A percentile compares a stretch with the other conserved stretches of the same genome.
phyloP scores from a whole-genome alignment of 1,139 yeast genomes.

The Wickerhamomyces sp. region DNA sequence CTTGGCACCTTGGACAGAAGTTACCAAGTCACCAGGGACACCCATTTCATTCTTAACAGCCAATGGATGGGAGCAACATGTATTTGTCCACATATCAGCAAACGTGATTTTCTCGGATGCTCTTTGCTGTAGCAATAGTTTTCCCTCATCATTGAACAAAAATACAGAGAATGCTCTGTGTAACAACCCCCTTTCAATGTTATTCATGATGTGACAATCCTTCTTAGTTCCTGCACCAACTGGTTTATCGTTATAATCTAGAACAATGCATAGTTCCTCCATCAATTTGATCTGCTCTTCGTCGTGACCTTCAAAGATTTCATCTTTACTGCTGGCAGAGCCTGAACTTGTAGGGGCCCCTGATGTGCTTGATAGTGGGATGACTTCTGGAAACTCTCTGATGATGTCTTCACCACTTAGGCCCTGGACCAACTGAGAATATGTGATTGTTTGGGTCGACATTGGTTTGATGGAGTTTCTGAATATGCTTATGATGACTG shows the following conservation, averaged over 20 bases:
- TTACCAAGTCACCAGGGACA: conserved; percentile 34
- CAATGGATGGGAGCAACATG: conserved; percentile 97
- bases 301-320: conserved; percentile 76
- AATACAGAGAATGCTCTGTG: conserved; percentile 97
- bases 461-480: too few relatives aligned
- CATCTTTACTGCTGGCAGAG: conserved; percentile 24
- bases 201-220: conserved; percentile 84
- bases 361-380: conserved; percentile 30
- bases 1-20: conserved; percentile 74
- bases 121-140: conserved; percentile 84
- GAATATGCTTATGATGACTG: too few relatives aligned
- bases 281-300: conserved; percentile 89
- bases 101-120: conserved; percentile 96
- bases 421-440: conserved; percentile 49
- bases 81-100: conserved; percentile 96
- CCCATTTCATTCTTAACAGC: conserved; percentile 83
- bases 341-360: conserved; percentile 25
- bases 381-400: conserved; percentile 57
- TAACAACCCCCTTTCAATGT: conserved; percentile 76
- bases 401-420: conserved; percentile 47
- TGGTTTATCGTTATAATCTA: conserved; percentile 82
- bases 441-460: conserved; percentile 24
- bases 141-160: conserved; percentile 70
- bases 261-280: conserved; percentile 95
- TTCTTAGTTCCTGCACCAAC: conserved; percentile 94